Evolutionary conservation across 2,329 filamentous ascomycete genomes (phyloP).

Genomic region (Colletotrichum gigasporum): DNA sequence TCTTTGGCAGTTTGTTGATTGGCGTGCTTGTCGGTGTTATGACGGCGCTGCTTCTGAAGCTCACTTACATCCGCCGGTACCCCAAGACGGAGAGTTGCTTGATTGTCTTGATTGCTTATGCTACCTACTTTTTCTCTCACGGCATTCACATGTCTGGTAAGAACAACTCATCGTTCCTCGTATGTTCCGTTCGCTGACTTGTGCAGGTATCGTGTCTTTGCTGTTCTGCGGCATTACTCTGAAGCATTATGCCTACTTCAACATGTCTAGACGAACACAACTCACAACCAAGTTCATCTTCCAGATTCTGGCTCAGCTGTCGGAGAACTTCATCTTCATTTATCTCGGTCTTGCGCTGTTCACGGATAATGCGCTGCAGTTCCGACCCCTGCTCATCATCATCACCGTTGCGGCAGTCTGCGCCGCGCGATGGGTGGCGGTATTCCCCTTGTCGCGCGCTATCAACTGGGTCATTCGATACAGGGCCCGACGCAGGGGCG

Average conservation of each 20-base stretch:
- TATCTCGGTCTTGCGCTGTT: conserved; percentile 96
- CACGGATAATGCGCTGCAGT: conserved; percentile 86
- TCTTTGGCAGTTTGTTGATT: conserved; percentile 93
- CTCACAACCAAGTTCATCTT: conserved; percentile 98
- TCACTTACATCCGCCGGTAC: conserved; percentile 90
- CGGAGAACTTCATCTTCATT: conserved; percentile 99
- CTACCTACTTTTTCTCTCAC: conserved; percentile 98
- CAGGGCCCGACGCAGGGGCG: conserved; percentile 77
- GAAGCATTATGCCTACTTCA: conserved; percentile 99
- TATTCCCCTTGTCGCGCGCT: conserved; percentile 88
- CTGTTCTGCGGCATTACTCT: conserved; percentile 98
- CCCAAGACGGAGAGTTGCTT: conserved; percentile 97
- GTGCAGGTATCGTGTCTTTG: conserved; percentile 92
- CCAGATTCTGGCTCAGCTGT: conserved; percentile 91
- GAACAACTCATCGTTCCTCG: conserved; percentile 41
- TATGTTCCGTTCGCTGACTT: conserved; percentile 20
- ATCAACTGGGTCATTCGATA: conserved; percentile 96
- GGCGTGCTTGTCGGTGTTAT: conserved; percentile 87
- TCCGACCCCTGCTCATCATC: conserved; percentile 95
- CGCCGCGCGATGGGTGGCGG: conserved; percentile 89
- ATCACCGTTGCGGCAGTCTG: conserved; percentile 93
- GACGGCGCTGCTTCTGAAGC: conserved; percentile 90
- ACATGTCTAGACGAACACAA: conserved; percentile 98
- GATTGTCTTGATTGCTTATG: conserved; percentile 92
- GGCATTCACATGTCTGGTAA: conserved; percentile 94